These are phyloP conservation scores for Leccinum sublutescens DNA, from an alignment of 768 basidiomycete species.

Conservation along the genomic window DNA sequence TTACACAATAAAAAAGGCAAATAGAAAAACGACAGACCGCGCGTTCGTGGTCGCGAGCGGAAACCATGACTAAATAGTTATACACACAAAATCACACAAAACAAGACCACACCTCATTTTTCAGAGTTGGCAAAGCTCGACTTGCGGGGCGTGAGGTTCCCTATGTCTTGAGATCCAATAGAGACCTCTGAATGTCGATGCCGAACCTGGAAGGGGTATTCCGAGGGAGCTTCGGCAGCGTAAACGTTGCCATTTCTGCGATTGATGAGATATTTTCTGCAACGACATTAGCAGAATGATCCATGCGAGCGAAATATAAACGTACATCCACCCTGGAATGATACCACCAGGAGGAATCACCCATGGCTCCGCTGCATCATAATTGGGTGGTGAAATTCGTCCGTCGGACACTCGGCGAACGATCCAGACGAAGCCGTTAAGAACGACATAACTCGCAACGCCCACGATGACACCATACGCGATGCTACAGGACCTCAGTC, in stretches of 20 bases:
- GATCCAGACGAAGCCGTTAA: conserved; percentile 68
- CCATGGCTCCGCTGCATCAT: conserved; percentile 67
- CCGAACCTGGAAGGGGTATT: conserved; percentile 33
- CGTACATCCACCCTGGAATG: conserved; percentile 66
- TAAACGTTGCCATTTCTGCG: conserved; percentile 1
- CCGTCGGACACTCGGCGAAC: conserved; percentile 55
- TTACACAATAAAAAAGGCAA: conserved; percentile 31
- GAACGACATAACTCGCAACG: conserved; percentile 61
- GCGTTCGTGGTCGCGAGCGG: conserved; percentile 16
- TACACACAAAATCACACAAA: neutral
- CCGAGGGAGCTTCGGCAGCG: conserved; percentile 10
- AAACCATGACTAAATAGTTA: conserved; percentile 9
- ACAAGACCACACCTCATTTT: conserved; percentile 14
- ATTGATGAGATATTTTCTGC: conserved; percentile 27
- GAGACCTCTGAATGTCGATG: conserved; percentile 33
- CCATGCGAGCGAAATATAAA: conserved; percentile 4
- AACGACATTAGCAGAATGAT: neutral
- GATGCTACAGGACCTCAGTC: conserved; percentile 49
- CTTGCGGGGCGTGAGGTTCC: conserved; percentile 21
- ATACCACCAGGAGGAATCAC: conserved; percentile 69
- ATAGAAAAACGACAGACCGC: conserved; percentile 6
- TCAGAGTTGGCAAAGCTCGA: conserved; percentile 29
- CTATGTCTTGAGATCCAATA: conserved; percentile 32
- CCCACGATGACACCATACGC: conserved; percentile 89
- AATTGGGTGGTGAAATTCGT: conserved; percentile 62